Evolutionary conservation across 2,329 filamentous ascomycete species (phyloP).

Genomic region (Scedosporium boydii): DNA sequence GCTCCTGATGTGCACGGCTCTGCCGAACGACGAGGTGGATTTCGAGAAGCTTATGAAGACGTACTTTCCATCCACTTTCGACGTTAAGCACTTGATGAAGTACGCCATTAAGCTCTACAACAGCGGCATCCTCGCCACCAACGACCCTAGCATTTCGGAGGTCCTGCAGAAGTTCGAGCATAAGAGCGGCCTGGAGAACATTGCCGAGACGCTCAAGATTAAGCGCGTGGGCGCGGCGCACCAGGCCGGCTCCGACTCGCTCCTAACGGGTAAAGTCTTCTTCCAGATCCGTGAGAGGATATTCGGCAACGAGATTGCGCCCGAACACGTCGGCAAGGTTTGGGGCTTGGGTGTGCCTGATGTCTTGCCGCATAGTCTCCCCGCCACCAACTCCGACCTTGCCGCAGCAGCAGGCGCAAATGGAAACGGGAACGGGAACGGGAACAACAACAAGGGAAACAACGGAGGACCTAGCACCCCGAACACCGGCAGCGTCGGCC

Average conservation of each 20-base stretch:
- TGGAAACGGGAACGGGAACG: constrained; percentile 21
- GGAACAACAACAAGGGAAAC: constrained; percentile 31
- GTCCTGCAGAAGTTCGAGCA: constrained; percentile 79
- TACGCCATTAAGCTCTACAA: constrained; percentile 65
- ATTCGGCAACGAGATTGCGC: constrained; percentile 71
- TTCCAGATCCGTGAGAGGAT: constrained; percentile 87
- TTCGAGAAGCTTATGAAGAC: constrained; percentile 84
- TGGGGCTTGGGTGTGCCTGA: constrained; percentile 81
- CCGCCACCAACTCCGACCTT: constrained; percentile 3
- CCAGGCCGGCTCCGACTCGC: constrained; percentile 86
- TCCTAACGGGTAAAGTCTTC: constrained; percentile 89
- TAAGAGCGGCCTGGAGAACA: constrained; percentile 86
- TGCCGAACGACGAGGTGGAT: constrained; percentile 82
- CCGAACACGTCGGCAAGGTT: constrained; percentile 80
- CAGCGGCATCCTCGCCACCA: constrained; percentile 51
- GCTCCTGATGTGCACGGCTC: constrained; percentile 69
- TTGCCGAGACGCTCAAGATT: constrained; percentile 86
- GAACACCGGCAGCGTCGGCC: constrained; percentile 50
- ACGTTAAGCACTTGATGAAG: constrained; percentile 97
- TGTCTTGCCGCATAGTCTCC: constrained; percentile 16
- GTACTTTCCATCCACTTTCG: constrained; percentile 88
- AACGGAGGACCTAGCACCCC: constrained; percentile 54
- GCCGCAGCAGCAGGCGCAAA: constrained; percentile 21
- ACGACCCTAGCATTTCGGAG: constrained; percentile 56
- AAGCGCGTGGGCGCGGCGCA: constrained; percentile 82